Evolutionary conservation across 495 filamentous ascomycete species (phyloP), one percentile per base, ranked within the genome.

Genomic region (Annulohypoxylon moriforme): DNA sequence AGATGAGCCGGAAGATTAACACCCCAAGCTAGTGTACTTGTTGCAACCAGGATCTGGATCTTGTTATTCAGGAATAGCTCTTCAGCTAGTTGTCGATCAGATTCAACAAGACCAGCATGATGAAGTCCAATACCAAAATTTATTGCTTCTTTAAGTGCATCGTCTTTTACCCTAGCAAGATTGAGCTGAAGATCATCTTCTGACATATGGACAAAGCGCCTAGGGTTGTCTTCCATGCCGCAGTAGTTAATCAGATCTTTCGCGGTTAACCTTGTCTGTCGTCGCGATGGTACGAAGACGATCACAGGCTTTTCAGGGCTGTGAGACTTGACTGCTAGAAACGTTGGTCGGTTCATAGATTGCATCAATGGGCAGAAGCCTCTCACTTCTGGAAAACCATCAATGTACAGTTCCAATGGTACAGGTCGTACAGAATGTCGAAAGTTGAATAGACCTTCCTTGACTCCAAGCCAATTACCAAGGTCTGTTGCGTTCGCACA

Each of bases 361-460:
- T 98, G 94, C 96, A 99, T 99, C 61, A 99, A 80, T 8, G 96
- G 93, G 73, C 96, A 98, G 80, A 98, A 99, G 10, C 96, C 96
- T 60, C 94, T 90, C 71, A 94, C 90, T 75, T 98, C 93, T 0
- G 96, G 94, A 75, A 99, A 99, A 1, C 96, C 96, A 73, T 99
- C 96, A 71, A 99, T 98, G 80, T 91, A 98, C 50, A 96, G 93
- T 80, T 98, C 94, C 18, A 99, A 81, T 8, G 96, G 96, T 14
- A 99, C 96, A 6, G 96, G 96, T 13, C 96, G 92, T 60, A 99
- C 95, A n/a, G 94, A 97, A 79, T 98, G 96, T 9, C 94, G 88
- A 81, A 99, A 99, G 78, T 99, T 99, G 86, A 94, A 99, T 55
- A 99, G 75, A 0, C 96, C 96, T 76, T 98, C 92, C 77, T 97